phyloP scores from a whole-genome alignment of 495 filamentous ascomycete species.

The Penicillium goetzii region DNA sequence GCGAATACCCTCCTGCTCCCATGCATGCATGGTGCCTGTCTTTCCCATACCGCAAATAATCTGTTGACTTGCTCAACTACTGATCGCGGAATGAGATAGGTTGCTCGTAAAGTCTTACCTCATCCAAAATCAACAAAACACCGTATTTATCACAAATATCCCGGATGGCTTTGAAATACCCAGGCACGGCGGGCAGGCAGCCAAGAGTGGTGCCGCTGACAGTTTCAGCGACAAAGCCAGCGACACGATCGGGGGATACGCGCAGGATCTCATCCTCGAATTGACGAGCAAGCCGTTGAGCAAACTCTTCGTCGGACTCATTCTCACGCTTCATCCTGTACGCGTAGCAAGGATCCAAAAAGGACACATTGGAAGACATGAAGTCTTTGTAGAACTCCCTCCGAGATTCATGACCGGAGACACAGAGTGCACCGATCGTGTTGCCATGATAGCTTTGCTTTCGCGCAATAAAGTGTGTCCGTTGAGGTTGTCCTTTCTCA shows the following conservation, averaged over 20 bases:
- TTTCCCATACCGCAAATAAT: slow-evolving; percentile 44
- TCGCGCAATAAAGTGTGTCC: slow-evolving; percentile 60
- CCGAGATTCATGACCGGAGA: slow-evolving; percentile 38
- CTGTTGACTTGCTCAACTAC: no score
- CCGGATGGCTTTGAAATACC: slow-evolving; percentile 43
- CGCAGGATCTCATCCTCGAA: slow-evolving; percentile 66
- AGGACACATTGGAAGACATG: slow-evolving; percentile 36
- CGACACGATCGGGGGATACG: slow-evolving; percentile 63
- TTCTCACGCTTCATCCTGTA: slow-evolving; percentile 38
- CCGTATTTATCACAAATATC: slow-evolving; percentile 46
- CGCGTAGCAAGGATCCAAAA: slow-evolving; percentile 42
- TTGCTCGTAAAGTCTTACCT: slow-evolving; percentile 36
- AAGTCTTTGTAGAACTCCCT: slow-evolving; percentile 36
- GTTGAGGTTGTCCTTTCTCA: slow-evolving; percentile 38
- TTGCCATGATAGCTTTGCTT: slow-evolving; percentile 68
- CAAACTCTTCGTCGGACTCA: slow-evolving; percentile 31
- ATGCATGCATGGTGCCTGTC: slow-evolving; percentile 45
- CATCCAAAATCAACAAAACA: slow-evolving; percentile 48
- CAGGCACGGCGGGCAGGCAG: slow-evolving; percentile 43
- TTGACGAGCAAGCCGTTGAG: slow-evolving; percentile 34
- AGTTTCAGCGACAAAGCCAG: slow-evolving; percentile 67
- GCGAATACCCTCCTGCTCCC: slow-evolving; percentile 38
- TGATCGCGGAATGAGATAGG: no score
- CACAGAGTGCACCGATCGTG: slow-evolving; percentile 61
- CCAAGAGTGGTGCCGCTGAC: slow-evolving; percentile 56